Percentiles rank a stretch among this genome's conserved stretches.
Conservation (phyloP, 2,329 filamentous ascomycete species). For the Colletotrichum tropicicola region DNA sequence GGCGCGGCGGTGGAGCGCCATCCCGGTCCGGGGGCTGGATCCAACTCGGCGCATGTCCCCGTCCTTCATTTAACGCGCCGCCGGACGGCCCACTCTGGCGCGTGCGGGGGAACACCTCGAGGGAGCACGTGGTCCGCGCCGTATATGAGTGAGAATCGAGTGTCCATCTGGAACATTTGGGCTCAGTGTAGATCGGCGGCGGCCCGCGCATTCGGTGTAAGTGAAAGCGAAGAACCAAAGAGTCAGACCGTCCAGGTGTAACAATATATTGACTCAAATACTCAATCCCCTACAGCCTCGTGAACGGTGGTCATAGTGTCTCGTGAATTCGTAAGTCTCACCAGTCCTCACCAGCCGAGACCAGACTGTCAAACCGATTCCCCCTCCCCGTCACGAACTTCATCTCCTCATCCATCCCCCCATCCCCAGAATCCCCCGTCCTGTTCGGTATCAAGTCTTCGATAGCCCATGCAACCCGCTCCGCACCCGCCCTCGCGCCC, state of each 20-base stretch:
- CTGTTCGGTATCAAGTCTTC: constrained; percentile 60
- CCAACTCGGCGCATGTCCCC: constrained; percentile 10
- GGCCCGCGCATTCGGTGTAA: not conserved
- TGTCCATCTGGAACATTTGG: not conserved
- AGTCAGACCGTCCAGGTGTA: too few species aligned
- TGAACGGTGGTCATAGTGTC: not conserved
- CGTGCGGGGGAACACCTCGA: not conserved
- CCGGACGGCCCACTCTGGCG: too few species aligned
- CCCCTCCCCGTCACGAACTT: constrained; percentile 27
- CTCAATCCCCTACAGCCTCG: too few species aligned
- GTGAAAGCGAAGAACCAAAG: not conserved
- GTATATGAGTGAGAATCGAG: not conserved
- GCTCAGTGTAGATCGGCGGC: not conserved
- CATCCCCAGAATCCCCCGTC: not conserved
- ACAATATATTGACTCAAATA: too few species aligned
- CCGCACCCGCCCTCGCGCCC: constrained; percentile 76
- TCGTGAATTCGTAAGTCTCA: not conserved
- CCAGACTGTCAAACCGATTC: constrained; percentile 25
- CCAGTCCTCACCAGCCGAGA: constrained; percentile 16
- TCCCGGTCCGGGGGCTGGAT: not conserved
- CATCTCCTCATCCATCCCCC: constrained; percentile 18
- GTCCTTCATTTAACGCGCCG: constrained; percentile 14
- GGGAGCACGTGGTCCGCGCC: not conserved
- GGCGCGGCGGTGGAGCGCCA: not conserved
- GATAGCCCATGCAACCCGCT: constrained; percentile 77